Percentiles rank a stretch among this genome's conserved stretches.
Evolutionary conservation across 176 grass and related monocot genomes (phyloP).

Genomic region (Tillandsia leiboldiana): DNA sequence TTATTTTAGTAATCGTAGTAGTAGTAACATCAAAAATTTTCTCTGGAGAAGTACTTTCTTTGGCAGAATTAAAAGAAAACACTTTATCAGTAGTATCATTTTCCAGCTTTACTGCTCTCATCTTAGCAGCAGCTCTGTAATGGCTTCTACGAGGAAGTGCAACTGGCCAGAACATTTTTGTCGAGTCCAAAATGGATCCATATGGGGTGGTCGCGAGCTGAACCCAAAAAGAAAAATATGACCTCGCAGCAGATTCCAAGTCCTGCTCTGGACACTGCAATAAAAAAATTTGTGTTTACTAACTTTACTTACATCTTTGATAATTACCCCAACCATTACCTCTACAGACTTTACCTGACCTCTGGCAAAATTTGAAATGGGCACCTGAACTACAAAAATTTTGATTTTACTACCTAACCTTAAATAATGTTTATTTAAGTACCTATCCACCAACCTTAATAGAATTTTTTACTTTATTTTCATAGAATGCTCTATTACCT

Average conservation of each 20-base stretch:
- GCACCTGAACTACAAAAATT: no score
- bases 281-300: neutral
- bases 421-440: no score
- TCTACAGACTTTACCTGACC: neutral
- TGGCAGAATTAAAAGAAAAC: slow-evolving; percentile 50
- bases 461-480: no score
- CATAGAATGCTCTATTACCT: no score
- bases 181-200: slow-evolving; percentile 59
- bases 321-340: neutral
- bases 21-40: slow-evolving; percentile 41
- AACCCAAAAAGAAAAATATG: slow-evolving; percentile 74
- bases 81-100: slow-evolving; percentile 36
- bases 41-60: slow-evolving; percentile 46
- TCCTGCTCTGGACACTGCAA: slow-evolving; percentile 80
- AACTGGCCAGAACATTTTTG: slow-evolving; percentile 92
- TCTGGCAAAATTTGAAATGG: no score
- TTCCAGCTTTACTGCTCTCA: slow-evolving; percentile 57
- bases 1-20: slow-evolving; percentile 44
- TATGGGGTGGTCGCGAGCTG: slow-evolving; percentile 91
- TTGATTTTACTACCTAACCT: no score
- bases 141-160: slow-evolving; percentile 87
- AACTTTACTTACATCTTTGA: neutral
- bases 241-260: slow-evolving; percentile 56
- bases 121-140: slow-evolving; percentile 92
- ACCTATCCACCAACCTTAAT: no score